Conservation (phyloP, 2,329 filamentous ascomycete genomes). For the Fusarium sp. region DNA sequence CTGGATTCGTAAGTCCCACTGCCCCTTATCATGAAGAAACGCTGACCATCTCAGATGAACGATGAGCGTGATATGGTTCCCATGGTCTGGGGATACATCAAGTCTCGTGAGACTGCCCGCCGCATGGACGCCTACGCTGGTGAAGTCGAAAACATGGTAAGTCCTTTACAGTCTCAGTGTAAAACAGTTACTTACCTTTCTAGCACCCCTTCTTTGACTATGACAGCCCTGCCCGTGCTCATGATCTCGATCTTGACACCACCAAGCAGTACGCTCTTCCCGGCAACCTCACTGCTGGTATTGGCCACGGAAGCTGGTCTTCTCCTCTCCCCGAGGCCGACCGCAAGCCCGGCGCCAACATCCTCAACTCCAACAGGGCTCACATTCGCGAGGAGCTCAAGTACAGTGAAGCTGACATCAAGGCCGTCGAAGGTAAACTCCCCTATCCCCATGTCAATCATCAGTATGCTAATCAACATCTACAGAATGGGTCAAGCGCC, state of each 20-base stretch:
- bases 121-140: slow-evolving; percentile 82
- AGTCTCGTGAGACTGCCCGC: slow-evolving; percentile 80
- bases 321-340: slow-evolving; percentile 64
- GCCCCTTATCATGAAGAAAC: neutral
- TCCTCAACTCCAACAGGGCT: slow-evolving; percentile 71
- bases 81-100: slow-evolving; percentile 87
- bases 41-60: slow-evolving; percentile 64
- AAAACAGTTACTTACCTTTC: neutral
- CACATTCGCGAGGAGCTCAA: slow-evolving; percentile 69
- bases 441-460: accelerated
- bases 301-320: slow-evolving; percentile 79
- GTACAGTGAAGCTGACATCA: slow-evolving; percentile 71
- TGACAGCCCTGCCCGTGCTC: slow-evolving; percentile 73
- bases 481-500: slow-evolving; percentile 70
- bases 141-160: slow-evolving; percentile 68
- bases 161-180: slow-evolving; percentile 18
- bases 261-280: slow-evolving; percentile 80
- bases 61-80: slow-evolving; percentile 86
- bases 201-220: slow-evolving; percentile 76
- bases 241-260: slow-evolving; percentile 78
- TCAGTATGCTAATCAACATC: neutral
- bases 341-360: slow-evolving; percentile 54
- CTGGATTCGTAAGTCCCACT: slow-evolving; percentile 64
- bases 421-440: slow-evolving; percentile 66
- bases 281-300: slow-evolving; percentile 75